These are phyloP conservation scores for Dryadomyces sulphureus DNA, from an alignment of 2,329 filamentous ascomycete species.

Conservation along the genomic window DNA sequence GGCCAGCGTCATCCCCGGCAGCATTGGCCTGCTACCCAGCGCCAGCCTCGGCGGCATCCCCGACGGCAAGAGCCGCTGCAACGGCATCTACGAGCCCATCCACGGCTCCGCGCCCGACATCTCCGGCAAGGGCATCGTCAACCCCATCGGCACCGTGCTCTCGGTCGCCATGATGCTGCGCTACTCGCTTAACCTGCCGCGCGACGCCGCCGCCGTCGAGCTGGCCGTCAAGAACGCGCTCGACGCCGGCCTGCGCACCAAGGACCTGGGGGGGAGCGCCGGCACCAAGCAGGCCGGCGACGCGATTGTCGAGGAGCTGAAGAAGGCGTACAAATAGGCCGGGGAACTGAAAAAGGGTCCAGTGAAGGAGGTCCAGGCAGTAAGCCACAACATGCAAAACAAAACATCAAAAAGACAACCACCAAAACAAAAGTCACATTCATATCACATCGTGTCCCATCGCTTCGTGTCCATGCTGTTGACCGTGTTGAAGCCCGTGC, in stretches of 20 bases:
- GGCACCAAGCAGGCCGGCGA: slow-evolving; percentile 65
- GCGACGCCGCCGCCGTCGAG: slow-evolving; percentile 67
- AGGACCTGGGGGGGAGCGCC: slow-evolving; percentile 67
- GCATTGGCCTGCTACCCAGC: slow-evolving; percentile 74
- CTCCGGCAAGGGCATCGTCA: slow-evolving; percentile 78
- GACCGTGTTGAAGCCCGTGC: slow-evolving; percentile 29
- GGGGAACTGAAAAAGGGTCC: not conserved
- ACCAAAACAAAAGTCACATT: not conserved
- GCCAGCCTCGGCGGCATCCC: slow-evolving; percentile 78
- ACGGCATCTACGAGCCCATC: slow-evolving; percentile 95
- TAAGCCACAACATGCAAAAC: not conserved
- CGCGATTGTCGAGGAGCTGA: slow-evolving; percentile 61
- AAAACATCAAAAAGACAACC: not conserved
- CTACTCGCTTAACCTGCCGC: slow-evolving; percentile 71
- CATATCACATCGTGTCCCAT: slow-evolving; percentile 7
- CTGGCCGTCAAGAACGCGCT: slow-evolving; percentile 67
- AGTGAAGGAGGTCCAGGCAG: not conserved
- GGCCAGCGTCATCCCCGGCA: slow-evolving; percentile 85
- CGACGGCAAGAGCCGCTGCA: slow-evolving; percentile 69
- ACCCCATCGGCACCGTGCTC: slow-evolving; percentile 81
- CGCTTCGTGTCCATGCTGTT: slow-evolving; percentile 8
- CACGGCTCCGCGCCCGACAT: slow-evolving; percentile 93
- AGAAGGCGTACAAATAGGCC: slow-evolving; percentile 38
- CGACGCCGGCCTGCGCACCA: slow-evolving; percentile 64
- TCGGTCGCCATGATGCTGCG: slow-evolving; percentile 92